Conservation (phyloP, 352 stramenopile species). For the Phytophthora vignae region DNA sequence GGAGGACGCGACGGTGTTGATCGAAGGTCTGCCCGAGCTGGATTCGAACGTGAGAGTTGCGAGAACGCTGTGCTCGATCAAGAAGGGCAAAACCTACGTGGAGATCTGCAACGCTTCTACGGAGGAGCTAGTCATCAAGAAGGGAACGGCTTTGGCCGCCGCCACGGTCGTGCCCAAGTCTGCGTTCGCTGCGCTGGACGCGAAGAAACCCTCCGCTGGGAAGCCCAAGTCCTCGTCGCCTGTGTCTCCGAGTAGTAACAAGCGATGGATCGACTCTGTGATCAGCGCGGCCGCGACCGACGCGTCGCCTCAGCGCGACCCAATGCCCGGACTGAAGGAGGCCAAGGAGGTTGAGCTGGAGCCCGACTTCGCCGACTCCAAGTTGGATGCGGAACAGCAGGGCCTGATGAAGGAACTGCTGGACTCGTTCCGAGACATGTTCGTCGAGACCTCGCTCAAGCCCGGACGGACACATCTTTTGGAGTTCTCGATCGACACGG, state of each 20-base stretch:
- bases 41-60: not conserved
- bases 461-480: slow-evolving; percentile 6
- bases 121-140: no score
- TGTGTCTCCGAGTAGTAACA: no score
- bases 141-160: no score
- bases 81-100: no score
- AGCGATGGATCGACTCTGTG: not conserved
- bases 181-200: no score
- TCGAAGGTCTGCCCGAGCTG: not conserved
- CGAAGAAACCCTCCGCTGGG: no score
- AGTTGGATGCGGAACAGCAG: not conserved
- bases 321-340: not conserved
- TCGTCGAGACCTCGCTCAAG: not conserved
- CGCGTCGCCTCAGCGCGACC: not conserved
- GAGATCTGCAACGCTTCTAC: no score
- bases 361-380: not conserved
- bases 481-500: slow-evolving; percentile 3
- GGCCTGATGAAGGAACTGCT: not conserved
- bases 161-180: no score
- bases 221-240: no score
- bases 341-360: not conserved
- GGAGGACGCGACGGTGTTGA: not conserved
- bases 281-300: not conserved
- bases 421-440: not conserved
- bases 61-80: no score